Evolutionary conservation across 345 rosid genomes (phyloP), one percentile per base, ranked within the genome.

Genomic region (Excoecaria cochinchinensis): DNA sequence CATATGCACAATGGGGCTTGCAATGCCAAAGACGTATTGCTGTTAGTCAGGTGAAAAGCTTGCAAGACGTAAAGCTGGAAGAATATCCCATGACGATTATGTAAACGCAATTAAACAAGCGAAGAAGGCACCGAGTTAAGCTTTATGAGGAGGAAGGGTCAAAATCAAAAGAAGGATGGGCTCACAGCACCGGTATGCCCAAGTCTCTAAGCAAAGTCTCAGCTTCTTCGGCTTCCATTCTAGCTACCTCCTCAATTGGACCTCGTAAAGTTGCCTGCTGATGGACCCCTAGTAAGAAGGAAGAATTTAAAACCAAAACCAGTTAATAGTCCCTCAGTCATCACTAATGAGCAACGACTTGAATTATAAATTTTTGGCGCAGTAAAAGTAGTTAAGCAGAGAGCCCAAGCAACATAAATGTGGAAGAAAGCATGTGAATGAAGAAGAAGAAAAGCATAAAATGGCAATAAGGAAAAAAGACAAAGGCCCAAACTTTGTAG

Each of bases 241-340:
- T 82, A 46, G 99, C 99, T 19, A 95, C 93, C 73, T 95, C 91
- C 86, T 92, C 97, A 75, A 95, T 95, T 21, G 99, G 97, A 77
- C 98, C 97, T 78, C 87, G 86, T 74, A 94, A 80, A 70, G 88
- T 78, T 50, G 80, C 82, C 79, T 87, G 90, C 39, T 84, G 91
- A 77, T 89, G 90, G 66, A 83, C 72, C 69, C 93, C 97, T 90
- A 65, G 44, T 76, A 22, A 3, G 4, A 69, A 74, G 13, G 1
- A 17, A 14, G 6, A 47, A n/a, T 19, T 16, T 31, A 13, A 47
- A 57, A 61, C n/a, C 24, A 17, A 22, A 42, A 47, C 4, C 44
- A 8, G 10, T 14, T 5, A 22, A 11, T 57, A 8, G 51, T 39
- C 42, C 24, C 15, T 8, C 13, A 76, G 46, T 17, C 17, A 52